Evolutionary conservation across 106 monocot genomes (phyloP), one percentile per base, ranked within the genome.

Genomic region (Triglochin maritima): DNA sequence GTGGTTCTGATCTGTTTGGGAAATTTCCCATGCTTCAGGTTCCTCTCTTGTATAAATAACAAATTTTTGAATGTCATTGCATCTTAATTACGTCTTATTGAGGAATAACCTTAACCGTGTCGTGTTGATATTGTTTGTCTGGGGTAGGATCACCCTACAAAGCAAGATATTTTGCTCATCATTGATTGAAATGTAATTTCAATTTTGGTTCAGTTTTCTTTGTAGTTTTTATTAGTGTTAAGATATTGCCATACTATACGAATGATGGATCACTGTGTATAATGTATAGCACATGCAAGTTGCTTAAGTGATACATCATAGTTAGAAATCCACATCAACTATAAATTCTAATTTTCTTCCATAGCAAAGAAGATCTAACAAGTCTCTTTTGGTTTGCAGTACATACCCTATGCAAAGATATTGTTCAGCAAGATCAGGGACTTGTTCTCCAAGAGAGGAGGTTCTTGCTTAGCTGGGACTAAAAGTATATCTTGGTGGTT

Each of bases 401-500:
- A 88, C 62, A 74, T 91, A 70, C 78, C 84, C 50, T 86, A 71
- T 82, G 83, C 85, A 55, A 82, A 84, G 53, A 69, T 88, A 11
- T 65, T 88, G 53, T 74, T 96, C 13, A 80, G 69, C 67, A 88
- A 78, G 69, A 70, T 71, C 71, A 81, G 69, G 46, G 77, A 82
- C 49, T 71, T 80, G 47, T 66, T 43, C 5, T 44, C 44, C 9
- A 57, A 78, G 17, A 57, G 63, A 60, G 71, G 50, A 17, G 67
- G 66, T 66, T 74, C 60, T 75, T 71, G 29, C 75, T 29, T 65
- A 68, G 68, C 15, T 75, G 73, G 69, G 53, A 68, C 11, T 68
- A 75, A 55, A 74, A 90, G 67, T 55, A 71, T 87, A 49, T 78
- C 79, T 76, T 96, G 96, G 96, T 96, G 96, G 96, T 61, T 91